These are phyloP conservation scores for Saccharomyces hybrid DNA, from an alignment of 1,139 yeast species.

Conservation along the genomic window DNA sequence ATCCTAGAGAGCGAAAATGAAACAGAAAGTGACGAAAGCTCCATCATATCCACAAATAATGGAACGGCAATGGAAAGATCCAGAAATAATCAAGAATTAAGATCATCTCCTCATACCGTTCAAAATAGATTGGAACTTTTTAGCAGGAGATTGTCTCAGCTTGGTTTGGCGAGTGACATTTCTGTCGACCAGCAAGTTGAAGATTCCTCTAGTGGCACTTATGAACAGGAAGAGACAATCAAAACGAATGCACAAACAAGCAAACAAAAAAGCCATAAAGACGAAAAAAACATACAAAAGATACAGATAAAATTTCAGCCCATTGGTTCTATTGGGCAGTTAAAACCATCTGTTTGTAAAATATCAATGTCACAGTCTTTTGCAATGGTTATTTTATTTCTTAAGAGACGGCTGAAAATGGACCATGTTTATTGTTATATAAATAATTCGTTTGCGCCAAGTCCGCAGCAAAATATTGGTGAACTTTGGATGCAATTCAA, in stretches of 20 bases:
- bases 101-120: conserved; percentile 5
- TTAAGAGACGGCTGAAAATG: conserved; percentile 19
- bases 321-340: conserved; percentile 27
- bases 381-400: conserved; percentile 21
- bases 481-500: conserved; percentile 30
- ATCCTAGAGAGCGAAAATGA: neutral
- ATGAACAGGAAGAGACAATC: neutral
- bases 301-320: conserved; percentile 28
- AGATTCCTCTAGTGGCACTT: neutral
- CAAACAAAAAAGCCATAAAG: neutral
- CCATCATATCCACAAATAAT: neutral
- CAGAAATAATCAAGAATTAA: neutral
- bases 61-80: neutral
- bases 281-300: conserved; percentile 9
- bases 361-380: conserved; percentile 27
- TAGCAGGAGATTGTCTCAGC: conserved; percentile 21
- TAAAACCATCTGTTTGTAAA: conserved; percentile 24
- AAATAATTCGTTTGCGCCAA: conserved; percentile 32
- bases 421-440: conserved; percentile 27
- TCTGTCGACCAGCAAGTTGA: neutral
- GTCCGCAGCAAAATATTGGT: conserved; percentile 29
- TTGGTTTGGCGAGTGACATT: conserved; percentile 20
- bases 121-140: conserved; percentile 22
- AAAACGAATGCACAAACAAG: conserved; percentile 2
- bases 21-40: neutral